Conservation (phyloP, 2,329 filamentous ascomycete genomes). For the Aspergillus bombycis region DNA sequence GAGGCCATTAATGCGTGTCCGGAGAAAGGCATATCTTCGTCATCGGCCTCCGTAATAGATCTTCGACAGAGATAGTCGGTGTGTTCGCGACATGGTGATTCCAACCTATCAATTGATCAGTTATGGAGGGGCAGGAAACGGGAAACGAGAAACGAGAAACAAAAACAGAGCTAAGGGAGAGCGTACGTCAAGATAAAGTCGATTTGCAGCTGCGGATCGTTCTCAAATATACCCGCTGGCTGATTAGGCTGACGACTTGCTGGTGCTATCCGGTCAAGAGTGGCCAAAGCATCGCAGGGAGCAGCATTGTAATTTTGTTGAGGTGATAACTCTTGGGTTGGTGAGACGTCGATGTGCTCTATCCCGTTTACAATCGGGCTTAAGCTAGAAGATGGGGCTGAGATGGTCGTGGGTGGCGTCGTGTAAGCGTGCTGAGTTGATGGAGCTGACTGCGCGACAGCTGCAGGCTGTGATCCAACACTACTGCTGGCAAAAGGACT, state of each 20-base stretch:
- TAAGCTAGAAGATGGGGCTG: constrained; percentile 26
- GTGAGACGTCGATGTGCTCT: constrained; percentile 34
- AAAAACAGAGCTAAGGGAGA: not conserved
- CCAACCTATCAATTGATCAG: constrained; percentile 49
- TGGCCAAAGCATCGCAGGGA: constrained; percentile 28
- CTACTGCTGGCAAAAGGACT: constrained; percentile 49
- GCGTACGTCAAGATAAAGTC: constrained; percentile 53
- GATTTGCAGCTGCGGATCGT: constrained; percentile 50
- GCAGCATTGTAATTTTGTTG: constrained; percentile 27
- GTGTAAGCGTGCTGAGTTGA: constrained; percentile 38
- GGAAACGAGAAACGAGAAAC: too few species aligned
- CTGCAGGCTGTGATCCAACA: constrained; percentile 35
- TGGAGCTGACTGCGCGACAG: constrained; percentile 26
- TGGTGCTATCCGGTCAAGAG: constrained; percentile 28
- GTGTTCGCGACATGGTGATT: constrained; percentile 52
- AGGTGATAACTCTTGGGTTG: constrained; percentile 27
- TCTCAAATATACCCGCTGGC: constrained; percentile 45
- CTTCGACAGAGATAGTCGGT: constrained; percentile 92
- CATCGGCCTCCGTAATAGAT: constrained; percentile 57
- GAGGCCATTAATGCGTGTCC: constrained; percentile 94
- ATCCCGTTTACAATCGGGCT: constrained; percentile 33
- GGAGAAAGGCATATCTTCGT: constrained; percentile 66
- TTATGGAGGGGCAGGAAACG: not conserved
- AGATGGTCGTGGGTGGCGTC: constrained; percentile 19
- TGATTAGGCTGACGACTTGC: constrained; percentile 23